Conservation (phyloP, 2,329 filamentous ascomycete genomes). For the Exophiala sideris region DNA sequence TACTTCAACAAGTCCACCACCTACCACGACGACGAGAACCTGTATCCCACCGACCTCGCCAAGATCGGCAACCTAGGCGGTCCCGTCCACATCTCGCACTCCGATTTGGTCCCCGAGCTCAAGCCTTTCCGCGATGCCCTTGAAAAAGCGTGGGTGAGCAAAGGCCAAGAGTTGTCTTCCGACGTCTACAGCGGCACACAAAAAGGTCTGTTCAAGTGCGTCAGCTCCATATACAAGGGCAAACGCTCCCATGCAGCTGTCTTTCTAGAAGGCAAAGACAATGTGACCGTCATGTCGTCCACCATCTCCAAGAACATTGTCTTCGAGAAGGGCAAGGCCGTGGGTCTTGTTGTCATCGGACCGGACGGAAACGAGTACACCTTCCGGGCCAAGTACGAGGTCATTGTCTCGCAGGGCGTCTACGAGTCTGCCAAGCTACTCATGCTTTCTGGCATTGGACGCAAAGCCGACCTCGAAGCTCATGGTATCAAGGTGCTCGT, state of each 20-base stretch:
- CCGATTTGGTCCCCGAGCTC: slow-evolving; percentile 53
- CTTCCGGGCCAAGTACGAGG: slow-evolving; percentile 50
- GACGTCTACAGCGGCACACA: slow-evolving; percentile 57
- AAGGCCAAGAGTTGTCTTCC: slow-evolving; percentile 50
- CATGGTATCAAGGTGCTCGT: slow-evolving; percentile 53
- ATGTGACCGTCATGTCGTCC: slow-evolving; percentile 51
- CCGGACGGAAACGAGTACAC: slow-evolving; percentile 41
- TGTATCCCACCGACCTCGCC: slow-evolving; percentile 45
- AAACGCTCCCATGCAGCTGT: slow-evolving; percentile 51
- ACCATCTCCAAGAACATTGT: slow-evolving; percentile 54
- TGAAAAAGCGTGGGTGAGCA: slow-evolving; percentile 52
- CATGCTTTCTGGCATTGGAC: slow-evolving; percentile 62
- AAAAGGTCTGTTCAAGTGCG: slow-evolving; percentile 52
- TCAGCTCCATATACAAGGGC: slow-evolving; percentile 59
- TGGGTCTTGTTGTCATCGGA: slow-evolving; percentile 49
- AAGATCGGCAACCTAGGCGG: slow-evolving; percentile 51
- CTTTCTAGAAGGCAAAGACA: slow-evolving; percentile 53
- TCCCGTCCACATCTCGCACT: slow-evolving; percentile 54
- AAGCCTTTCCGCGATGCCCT: slow-evolving; percentile 43
- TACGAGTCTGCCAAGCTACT: slow-evolving; percentile 65
- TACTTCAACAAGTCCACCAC: slow-evolving; percentile 57
- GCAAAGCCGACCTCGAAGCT: slow-evolving; percentile 49
- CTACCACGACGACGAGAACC: slow-evolving; percentile 54
- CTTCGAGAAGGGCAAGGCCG: slow-evolving; percentile 46
- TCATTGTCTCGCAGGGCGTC: slow-evolving; percentile 51